Percentiles rank a stretch among this genome's conserved stretches.
Evolutionary conservation across 2,329 filamentous ascomycete genomes (phyloP).

Genomic region (Grosmannia clavigera): DNA sequence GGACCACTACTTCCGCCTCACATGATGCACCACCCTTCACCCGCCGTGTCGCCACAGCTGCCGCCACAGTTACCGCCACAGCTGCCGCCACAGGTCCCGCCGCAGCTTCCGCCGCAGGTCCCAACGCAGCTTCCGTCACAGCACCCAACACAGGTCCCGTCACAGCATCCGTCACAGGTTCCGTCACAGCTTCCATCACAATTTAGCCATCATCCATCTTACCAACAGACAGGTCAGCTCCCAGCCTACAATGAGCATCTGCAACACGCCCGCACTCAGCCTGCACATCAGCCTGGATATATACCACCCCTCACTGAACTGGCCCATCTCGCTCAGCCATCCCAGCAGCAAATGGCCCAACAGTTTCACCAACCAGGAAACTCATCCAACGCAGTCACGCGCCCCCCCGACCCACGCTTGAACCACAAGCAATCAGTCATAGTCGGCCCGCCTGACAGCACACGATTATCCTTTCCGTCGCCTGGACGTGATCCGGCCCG

Average conservation of each 20-base stretch:
- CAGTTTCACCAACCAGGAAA: neutral
- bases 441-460: neutral
- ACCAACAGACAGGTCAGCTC: neutral
- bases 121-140: neutral
- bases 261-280: no score
- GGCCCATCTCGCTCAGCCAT: neutral
- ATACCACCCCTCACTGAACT: neutral
- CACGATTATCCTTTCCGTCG: conserved; percentile 14
- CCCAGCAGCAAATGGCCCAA: neutral
- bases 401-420: neutral
- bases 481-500: conserved; percentile 18
- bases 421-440: neutral
- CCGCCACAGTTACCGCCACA: neutral
- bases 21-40: no score
- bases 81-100: neutral
- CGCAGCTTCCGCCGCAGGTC: neutral
- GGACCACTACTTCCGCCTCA: no score
- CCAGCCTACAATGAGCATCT: neutral
- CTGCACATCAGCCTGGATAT: neutral
- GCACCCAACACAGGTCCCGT: neutral
- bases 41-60: neutral
- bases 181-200: neutral
- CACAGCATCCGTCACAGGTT: neutral
- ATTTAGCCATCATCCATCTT: neutral
- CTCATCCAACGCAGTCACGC: neutral